Percentiles rank a stretch among this genome's conserved stretches.
phyloP scores from a whole-genome alignment of 2,329 filamentous ascomycete species.

The Berkeleyomyces rouxiae region DNA sequence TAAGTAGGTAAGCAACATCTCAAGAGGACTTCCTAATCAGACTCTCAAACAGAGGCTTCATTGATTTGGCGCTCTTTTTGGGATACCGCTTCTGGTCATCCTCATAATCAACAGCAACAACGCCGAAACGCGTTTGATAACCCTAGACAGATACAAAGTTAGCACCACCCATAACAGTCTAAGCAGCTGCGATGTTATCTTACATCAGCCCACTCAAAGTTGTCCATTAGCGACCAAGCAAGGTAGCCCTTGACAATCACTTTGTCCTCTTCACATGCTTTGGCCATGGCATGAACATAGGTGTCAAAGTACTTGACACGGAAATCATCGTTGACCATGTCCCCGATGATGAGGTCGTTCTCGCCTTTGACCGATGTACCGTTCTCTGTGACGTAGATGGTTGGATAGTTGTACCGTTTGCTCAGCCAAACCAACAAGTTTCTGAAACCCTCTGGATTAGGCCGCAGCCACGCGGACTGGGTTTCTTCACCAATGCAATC shows the following conservation, averaged over 20 bases:
- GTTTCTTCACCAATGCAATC: constrained; percentile 67
- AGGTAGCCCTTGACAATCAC: constrained; percentile 67
- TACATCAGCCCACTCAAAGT: constrained; percentile 75
- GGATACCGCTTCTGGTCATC: constrained; percentile 63
- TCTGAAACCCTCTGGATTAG: constrained; percentile 59
- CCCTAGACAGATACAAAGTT: constrained; percentile 69
- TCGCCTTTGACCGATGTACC: constrained; percentile 73
- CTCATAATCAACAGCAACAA: constrained; percentile 68
- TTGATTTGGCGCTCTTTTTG: constrained; percentile 65
- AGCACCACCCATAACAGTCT: constrained; percentile 28
- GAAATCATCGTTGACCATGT: constrained; percentile 70
- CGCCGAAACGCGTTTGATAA: constrained; percentile 73
- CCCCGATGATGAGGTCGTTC: constrained; percentile 52
- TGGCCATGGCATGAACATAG: constrained; percentile 62
- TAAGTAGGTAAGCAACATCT: neutral
- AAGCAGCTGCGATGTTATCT: neutral
- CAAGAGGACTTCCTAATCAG: constrained; percentile 42
- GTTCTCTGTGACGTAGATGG: constrained; percentile 80
- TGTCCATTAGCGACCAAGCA: constrained; percentile 80
- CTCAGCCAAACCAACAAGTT: constrained; percentile 62
- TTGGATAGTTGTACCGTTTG: constrained; percentile 57
- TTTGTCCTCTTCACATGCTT: constrained; percentile 54
- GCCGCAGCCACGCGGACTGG: constrained; percentile 65
- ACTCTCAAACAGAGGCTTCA: constrained; percentile 54
- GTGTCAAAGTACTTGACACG: constrained; percentile 61